These are phyloP conservation scores for Erodium maritimum DNA, from an alignment of 345 rosid species.

Conservation along the genomic window DNA sequence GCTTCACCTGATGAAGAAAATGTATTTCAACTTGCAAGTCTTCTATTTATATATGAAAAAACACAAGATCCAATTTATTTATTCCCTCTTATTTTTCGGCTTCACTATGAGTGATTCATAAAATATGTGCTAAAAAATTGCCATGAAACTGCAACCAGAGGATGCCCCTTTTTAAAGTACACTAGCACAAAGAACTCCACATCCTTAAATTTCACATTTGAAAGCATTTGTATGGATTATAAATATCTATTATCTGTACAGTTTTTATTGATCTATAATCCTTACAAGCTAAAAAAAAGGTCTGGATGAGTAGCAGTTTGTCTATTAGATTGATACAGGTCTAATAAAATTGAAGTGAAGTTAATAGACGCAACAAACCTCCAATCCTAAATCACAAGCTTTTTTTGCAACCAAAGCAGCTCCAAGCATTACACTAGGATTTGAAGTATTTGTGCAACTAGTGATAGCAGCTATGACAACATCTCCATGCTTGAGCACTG, in stretches of 20 bases:
- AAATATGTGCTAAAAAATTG: no score
- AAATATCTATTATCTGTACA: no score
- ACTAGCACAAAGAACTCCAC: no score
- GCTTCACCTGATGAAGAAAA: slow-evolving; percentile 48
- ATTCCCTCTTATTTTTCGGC: no score
- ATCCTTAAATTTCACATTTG: no score
- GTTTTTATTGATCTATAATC: no score
- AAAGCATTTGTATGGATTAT: no score
- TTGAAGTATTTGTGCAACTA: slow-evolving; percentile 95
- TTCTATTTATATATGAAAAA: background rate
- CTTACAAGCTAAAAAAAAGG: no score
- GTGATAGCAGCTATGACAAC: slow-evolving; percentile 95
- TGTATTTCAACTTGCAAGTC: background rate
- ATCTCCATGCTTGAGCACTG: slow-evolving; percentile 71
- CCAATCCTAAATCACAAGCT: slow-evolving; percentile 78
- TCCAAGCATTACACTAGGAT: slow-evolving; percentile 95
- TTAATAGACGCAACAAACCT: slow-evolving; percentile 37
- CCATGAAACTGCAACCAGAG: background rate
- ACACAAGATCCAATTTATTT: background rate
- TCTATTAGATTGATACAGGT: background rate
- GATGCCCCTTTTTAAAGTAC: no score
- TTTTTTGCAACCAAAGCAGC: slow-evolving; percentile 92
- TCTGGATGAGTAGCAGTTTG: background rate
- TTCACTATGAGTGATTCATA: background rate
- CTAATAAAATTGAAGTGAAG: slow-evolving; percentile 1